Evolutionary conservation across 2,329 filamentous ascomycete genomes (phyloP), one percentile per base, ranked within the genome.

Genomic region (Taxawa tesnikishii): DNA sequence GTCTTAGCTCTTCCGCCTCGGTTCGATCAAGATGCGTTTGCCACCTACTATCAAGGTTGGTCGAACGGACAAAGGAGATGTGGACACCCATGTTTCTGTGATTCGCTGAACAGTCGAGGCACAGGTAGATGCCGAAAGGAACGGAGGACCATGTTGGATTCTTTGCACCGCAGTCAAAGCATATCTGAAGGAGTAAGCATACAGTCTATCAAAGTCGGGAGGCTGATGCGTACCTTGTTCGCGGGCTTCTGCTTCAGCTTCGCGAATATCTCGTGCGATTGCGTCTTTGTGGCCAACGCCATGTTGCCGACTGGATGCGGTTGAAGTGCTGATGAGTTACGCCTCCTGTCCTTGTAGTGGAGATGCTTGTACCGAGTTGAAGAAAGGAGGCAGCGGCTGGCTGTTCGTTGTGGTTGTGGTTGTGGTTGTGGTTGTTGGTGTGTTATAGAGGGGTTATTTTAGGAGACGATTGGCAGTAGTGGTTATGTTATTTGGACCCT

Each of bases 91-190:
- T 77, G 60, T 96, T 96, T 48, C 90, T 80, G 61, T 98, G 90
- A 59, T 94, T 85, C 36, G 88, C 81, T 26, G 88, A 94, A 65
- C 90, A 98, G 63, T 98, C 90, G 50, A 98, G 79, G 54, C 90
- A 98, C 14, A 98, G 75, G 58, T 96, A 98, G 57, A 98, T 96
- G 53, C 83, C 90, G 43, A 98, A 85, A 8, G 88, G 87, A 18
- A 94, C 87, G 5, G 88, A 96, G 6, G 87, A 93, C 90, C 90
- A 98, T 37, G 90, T 96, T 40, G 90, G 90, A 55, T 94, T 94
- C 64, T 96, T 96, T 51, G 85, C 81, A 55, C 83, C 79, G 62
- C 90, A 98, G 65, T 98, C 90, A 63, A 98, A 98, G 71, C 90
- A 98, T 66, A 93, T 75, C 87, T 93, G 49, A 32, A 36, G 25